Conservation (phyloP, 73 alveolate genomes). For the Symbiodinium pilosum region DNA sequence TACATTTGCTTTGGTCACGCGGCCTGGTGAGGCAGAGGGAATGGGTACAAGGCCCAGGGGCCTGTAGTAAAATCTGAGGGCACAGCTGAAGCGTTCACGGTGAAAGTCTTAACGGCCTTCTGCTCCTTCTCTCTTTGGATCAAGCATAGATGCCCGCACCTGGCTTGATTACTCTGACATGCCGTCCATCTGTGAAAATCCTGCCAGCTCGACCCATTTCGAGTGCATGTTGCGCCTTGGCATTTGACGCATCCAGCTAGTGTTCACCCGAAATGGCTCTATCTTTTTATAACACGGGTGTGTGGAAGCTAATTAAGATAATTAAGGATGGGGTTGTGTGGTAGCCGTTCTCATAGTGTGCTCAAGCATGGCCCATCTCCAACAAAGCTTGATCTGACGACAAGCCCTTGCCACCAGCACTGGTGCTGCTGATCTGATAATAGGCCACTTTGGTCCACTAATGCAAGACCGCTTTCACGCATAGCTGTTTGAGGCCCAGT, state of each 20-base stretch:
- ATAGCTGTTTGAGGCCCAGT: not conserved
- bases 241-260: no score
- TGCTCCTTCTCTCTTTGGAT: constrained; percentile 83
- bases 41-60: no score
- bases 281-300: no score
- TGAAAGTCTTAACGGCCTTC: constrained; percentile 83
- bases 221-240: constrained; percentile 48
- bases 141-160: constrained; percentile 87
- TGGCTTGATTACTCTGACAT: not conserved
- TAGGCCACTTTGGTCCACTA: not conserved
- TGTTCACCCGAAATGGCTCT: no score
- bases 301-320: no score
- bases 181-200: not conserved
- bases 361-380: no score
- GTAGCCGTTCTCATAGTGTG: no score
- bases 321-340: no score
- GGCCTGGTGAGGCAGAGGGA: no score
- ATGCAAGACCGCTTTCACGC: no score
- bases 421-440: not conserved
- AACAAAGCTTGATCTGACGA: not conserved
- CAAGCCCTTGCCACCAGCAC: not conserved
- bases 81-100: constrained; percentile 48
- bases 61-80: no score
- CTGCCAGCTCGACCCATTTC: constrained; percentile 31
- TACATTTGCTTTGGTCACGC: no score